A percentile compares a stretch with the other conserved stretches of the same genome.
phyloP scores from a whole-genome alignment of 257 asterid genomes.

The Solanum bukasovii region DNA sequence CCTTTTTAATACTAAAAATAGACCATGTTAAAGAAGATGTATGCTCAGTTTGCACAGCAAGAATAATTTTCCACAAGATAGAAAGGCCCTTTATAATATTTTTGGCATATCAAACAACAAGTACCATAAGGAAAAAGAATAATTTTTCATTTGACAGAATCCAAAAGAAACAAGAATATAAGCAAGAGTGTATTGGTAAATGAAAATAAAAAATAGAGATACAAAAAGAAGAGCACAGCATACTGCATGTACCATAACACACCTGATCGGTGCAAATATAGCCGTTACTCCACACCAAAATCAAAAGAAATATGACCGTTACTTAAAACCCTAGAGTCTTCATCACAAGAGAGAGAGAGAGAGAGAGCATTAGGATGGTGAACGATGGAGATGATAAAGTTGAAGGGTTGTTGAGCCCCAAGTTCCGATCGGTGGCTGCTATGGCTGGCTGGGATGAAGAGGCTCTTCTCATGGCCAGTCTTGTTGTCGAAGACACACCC shows the following conservation, averaged over 20 bases:
- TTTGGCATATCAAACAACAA: background rate
- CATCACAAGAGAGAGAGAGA: background rate
- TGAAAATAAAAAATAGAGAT: background rate
- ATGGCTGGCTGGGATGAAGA: constrained; percentile 99
- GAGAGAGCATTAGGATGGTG: background rate
- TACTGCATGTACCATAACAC: background rate
- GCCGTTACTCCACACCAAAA: background rate
- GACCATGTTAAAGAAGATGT: background rate
- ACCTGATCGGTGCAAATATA: background rate
- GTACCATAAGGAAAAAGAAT: background rate
- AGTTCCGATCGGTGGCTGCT: constrained; percentile 81
- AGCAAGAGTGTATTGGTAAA: background rate
- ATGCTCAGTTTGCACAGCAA: background rate
- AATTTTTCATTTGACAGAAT: background rate
- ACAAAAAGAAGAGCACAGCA: background rate
- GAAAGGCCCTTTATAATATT: background rate
- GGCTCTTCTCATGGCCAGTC: constrained; percentile 62
- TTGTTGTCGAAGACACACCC: constrained; percentile 91
- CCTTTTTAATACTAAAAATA: background rate
- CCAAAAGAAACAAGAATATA: background rate
- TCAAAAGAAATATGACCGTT: background rate
- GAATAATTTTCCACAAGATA: background rate
- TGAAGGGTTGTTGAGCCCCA: constrained; percentile 55
- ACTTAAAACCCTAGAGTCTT: background rate
- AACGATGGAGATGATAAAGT: constrained; percentile 17